Base-by-base conservation (phyloP, 2,329 filamentous ascomycete species). In the Neofusicoccum cordaticola region DNA sequence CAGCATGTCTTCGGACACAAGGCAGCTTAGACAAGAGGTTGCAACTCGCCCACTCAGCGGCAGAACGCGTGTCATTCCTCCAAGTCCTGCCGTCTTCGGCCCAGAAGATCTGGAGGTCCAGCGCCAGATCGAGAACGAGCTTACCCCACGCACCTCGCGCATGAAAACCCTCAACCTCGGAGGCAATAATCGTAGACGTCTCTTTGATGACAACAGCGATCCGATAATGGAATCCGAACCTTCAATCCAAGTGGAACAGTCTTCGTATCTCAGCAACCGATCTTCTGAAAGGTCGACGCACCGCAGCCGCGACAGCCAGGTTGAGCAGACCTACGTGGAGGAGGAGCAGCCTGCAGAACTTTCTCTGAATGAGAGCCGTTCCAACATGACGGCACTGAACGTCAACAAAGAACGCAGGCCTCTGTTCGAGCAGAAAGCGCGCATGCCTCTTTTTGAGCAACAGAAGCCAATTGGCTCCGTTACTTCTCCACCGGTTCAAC, bases 251-350 rank as follows among this genome's bases (percentile, higher is more conserved):
- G 41, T 35, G 6, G 34, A 45, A 3, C 41, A n/a, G 6, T 39
- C 37, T 4, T 41, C 34, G 9, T 15, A 37, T 17, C 50, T 45
- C 3, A 17, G 19, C 3, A 51, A 60, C 13, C 11, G 13, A 13
- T 44, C 34, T 4, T 64, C 53, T 4, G 51, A 51, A 13, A 22
- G 37, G n/a, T 47, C 52, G n/a, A 22, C 27, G 4, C 52, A 37
- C 12, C 27, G 31, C 42, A 37, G 35, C 22, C 52, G 22, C 13
- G 22, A 13, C 17, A 19, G 71, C 1, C 67, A 69, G 4, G 69
- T 73, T 1, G 74, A 74, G 13, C 68, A 71, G 11, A 73, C 70
- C 12, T 68, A 68, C 17, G 71, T 34, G 13, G 42, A 50, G n/a
- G 27, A 47, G 1, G 50, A 56, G 9, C 50, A 50, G 13, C 44